phyloP scores from a whole-genome alignment of 2,329 filamentous ascomycete species.

The Ophiosphaerella herpotricha region DNA sequence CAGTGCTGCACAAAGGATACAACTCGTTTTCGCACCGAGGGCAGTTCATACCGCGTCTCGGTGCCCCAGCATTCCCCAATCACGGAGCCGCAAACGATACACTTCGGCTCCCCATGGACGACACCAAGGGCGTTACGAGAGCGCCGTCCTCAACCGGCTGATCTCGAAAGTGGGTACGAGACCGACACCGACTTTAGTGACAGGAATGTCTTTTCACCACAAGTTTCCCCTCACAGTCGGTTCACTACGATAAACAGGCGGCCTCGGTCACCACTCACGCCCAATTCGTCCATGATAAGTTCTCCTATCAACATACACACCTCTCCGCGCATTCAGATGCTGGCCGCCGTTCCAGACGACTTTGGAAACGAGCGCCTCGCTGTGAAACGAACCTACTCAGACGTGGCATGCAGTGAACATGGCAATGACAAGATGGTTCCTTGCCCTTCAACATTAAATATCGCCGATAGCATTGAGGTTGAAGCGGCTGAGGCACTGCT shows the following conservation, averaged over 20 bases:
- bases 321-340: conserved; percentile 7
- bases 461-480: conserved; percentile 26
- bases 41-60: conserved; percentile 17
- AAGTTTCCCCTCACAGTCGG: conserved; percentile 45
- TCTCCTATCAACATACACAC: conserved; percentile 12
- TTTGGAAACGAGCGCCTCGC: conserved; percentile 12
- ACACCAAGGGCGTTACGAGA: conserved; percentile 6
- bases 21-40: conserved; percentile 40
- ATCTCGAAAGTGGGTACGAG: conserved; percentile 49
- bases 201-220: conserved; percentile 45
- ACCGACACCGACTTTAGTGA: conserved; percentile 48
- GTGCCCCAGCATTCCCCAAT: conserved; percentile 3
- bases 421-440: conserved; percentile 1
- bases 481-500: conserved; percentile 45
- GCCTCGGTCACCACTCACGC: conserved; percentile 10
- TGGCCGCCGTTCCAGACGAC: conserved; percentile 19
- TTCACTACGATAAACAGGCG: conserved; percentile 48
- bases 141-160: conserved; percentile 19
- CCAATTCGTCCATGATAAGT: conserved; percentile 13
- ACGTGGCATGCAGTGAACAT: conserved; percentile 16
- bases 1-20: conserved; percentile 45
- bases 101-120: conserved; percentile 19
- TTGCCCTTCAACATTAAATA: conserved; percentile 9
- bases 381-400: conserved; percentile 36
- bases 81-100: conserved; percentile 13